Conservation (phyloP, 768 basidiomycete species). For the Boletus pseudopeckii region DNA sequence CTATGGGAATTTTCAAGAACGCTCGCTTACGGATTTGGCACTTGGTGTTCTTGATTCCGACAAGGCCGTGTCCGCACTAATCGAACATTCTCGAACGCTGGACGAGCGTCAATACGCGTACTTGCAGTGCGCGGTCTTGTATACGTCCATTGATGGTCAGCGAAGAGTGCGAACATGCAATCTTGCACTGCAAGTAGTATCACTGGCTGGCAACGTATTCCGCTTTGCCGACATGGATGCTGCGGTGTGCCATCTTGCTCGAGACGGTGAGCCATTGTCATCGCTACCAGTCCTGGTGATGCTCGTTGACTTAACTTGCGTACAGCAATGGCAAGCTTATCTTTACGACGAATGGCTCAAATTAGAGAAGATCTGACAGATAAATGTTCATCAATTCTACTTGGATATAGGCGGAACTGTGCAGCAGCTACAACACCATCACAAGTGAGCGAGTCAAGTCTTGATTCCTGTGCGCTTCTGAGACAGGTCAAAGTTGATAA, state of each 20-base stretch:
- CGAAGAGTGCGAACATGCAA: conserved; percentile 85
- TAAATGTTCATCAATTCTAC: conserved; percentile 71
- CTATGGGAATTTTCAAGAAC: conserved; percentile 70
- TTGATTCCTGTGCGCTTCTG: conserved; percentile 1
- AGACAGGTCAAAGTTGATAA: conserved; percentile 61
- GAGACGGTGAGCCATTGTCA: conserved; percentile 63
- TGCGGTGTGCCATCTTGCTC: conserved; percentile 66
- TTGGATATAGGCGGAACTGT: conserved; percentile 87
- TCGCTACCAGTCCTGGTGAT: background rate
- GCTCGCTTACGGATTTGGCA: conserved; percentile 67
- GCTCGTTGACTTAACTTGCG: background rate
- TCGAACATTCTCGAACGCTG: conserved; percentile 69
- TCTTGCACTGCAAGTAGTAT: conserved; percentile 75
- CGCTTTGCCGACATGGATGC: conserved; percentile 89
- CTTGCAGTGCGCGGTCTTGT: conserved; percentile 84
- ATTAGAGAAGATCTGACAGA: conserved; percentile 86
- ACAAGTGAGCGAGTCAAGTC: conserved; percentile 53
- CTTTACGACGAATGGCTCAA: conserved; percentile 57
- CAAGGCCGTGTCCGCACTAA: conserved; percentile 68
- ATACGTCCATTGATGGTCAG: conserved; percentile 75
- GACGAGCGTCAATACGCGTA: conserved; percentile 71
- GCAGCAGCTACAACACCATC: conserved; percentile 71
- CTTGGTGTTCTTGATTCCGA: conserved; percentile 80
- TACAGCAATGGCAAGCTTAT: conserved; percentile 67
- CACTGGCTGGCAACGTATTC: conserved; percentile 89